Conservation (phyloP, 2,329 filamentous ascomycete species). For the Chaetothyriales sp. region DNA sequence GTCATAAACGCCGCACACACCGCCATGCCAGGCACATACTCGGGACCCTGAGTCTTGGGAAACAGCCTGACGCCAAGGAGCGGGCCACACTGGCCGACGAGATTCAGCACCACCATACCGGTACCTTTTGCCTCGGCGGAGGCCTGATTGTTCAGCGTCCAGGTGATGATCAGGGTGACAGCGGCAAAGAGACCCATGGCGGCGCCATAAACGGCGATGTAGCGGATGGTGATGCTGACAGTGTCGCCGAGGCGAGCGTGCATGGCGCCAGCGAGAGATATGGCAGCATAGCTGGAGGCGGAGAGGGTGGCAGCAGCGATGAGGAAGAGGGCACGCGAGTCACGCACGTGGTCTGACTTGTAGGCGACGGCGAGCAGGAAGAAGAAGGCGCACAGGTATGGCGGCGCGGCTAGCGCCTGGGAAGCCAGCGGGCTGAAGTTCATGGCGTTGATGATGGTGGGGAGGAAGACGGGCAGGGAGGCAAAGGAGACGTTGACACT, state of each 20-base stretch:
- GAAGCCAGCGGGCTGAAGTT: constrained; percentile 48
- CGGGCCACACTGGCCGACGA: constrained; percentile 69
- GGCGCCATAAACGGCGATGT: constrained; percentile 65
- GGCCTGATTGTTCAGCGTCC: constrained; percentile 76
- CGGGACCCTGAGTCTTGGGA: constrained; percentile 44
- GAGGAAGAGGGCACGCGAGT: constrained; percentile 50
- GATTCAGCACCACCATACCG: constrained; percentile 66
- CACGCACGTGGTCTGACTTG: constrained; percentile 51
- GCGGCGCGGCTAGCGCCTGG: constrained; percentile 68
- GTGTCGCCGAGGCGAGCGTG: constrained; percentile 26
- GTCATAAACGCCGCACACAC: constrained; percentile 51
- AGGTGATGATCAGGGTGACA: constrained; percentile 72
- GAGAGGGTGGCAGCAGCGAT: constrained; percentile 57
- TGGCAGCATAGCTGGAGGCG: constrained; percentile 43
- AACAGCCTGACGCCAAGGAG: constrained; percentile 54
- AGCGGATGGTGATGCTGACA: constrained; percentile 38
- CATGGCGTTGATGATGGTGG: constrained; percentile 60
- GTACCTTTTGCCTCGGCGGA: constrained; percentile 56
- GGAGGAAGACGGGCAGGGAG: constrained; percentile 76
- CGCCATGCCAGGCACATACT: constrained; percentile 50
- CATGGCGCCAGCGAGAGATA: constrained; percentile 45
- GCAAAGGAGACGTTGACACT: constrained; percentile 77
- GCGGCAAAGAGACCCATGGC: constrained; percentile 70
- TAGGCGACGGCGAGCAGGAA: constrained; percentile 58
- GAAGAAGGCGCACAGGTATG: constrained; percentile 63